phyloP scores from a whole-genome alignment of 2,329 filamentous ascomycete genomes.

The Huntiella moniliformis region DNA sequence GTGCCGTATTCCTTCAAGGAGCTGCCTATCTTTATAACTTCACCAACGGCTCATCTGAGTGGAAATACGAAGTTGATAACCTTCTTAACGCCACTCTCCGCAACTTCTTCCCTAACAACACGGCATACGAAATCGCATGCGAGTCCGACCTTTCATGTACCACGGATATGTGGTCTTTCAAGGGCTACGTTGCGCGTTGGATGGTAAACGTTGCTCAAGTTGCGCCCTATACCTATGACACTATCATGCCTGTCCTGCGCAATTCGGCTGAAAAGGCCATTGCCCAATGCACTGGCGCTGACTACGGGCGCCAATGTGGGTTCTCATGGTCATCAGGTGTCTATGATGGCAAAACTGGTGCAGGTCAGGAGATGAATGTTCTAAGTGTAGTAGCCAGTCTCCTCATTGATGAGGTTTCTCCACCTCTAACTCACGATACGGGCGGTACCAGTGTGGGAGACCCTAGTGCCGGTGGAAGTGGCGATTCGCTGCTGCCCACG shows the following conservation, averaged over 20 bases:
- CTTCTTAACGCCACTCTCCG: conserved; percentile 28
- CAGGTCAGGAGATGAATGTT: conserved; percentile 42
- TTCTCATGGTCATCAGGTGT: conserved; percentile 31
- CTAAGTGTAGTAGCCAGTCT: conserved; percentile 35
- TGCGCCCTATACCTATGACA: conserved; percentile 31
- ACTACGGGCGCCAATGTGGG: conserved; percentile 30
- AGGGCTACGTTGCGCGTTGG: conserved; percentile 40
- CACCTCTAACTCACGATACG: conserved; percentile 26
- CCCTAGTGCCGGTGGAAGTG: conserved; percentile 23
- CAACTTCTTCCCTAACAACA: conserved; percentile 31
- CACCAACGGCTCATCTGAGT: conserved; percentile 21
- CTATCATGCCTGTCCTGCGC: conserved; percentile 32
- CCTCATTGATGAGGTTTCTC: conserved; percentile 24
- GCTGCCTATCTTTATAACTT: conserved; percentile 41
- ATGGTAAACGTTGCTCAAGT: conserved; percentile 33
- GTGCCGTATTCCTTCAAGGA: conserved; percentile 32
- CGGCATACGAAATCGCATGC: conserved; percentile 46
- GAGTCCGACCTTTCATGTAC: conserved; percentile 36
- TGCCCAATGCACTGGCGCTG: conserved; percentile 33
- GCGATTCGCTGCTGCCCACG: conserved; percentile 19
- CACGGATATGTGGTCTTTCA: conserved; percentile 45
- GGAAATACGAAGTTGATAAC: conserved; percentile 32
- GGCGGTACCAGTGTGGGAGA: conserved; percentile 34
- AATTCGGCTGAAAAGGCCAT: conserved; percentile 35
- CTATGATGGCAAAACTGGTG: conserved; percentile 36